Base-by-base conservation (phyloP, 225 moss, liverwort and hornwort species). In the Neckera pumila region DNA sequence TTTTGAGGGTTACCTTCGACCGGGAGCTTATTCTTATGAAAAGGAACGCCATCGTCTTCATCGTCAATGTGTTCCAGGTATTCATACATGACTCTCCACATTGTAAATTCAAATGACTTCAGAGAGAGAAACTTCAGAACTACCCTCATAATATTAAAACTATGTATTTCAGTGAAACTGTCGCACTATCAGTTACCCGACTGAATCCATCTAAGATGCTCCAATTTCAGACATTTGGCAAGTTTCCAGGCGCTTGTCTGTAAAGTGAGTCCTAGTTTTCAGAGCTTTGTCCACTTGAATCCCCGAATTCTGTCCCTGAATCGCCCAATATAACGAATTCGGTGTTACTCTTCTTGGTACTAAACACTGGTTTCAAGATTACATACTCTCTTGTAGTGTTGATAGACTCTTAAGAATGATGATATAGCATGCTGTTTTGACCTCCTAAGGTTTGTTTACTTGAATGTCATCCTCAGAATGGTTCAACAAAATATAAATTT, bases 51-150 rank as follows among this genome's bases (percentile, higher is more conserved):
- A 79, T 89, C 64, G 91, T 93, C 26, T 90, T 92, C 84, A 67
- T 90, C 82, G 91, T 95, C 54, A 97, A 96, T 81, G 71, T 90
- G 57, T 82, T 93, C 62, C 94, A 94, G 96, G 96, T 96, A 70
- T n/a, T 20, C 28, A 67, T 40, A 16, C 38, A 15, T 20, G 38
- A 20, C 40, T 70, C 25, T 81, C 23, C 69, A 33, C 60, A 60
- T 51, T 77, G 67, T 28, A 30, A 67, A 30, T 64, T 56, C 43
- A 60, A 11, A 20, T 30, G 51, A 49, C 34, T 20, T 65, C 42
- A 40, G 8, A 65, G 75, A 59, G 47, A 66, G 14, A 62, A 56
- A n/a, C 25, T 33, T 31, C 36, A 23, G 66, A 42, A 76, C n/a
- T 31, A 11, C 30, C 22, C 40, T 85, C 76, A 22, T 11, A 65